Percentiles rank a stretch among this genome's conserved stretches.
phyloP scores from a whole-genome alignment of 306 rosid species.

The Vigna hirtella region DNA sequence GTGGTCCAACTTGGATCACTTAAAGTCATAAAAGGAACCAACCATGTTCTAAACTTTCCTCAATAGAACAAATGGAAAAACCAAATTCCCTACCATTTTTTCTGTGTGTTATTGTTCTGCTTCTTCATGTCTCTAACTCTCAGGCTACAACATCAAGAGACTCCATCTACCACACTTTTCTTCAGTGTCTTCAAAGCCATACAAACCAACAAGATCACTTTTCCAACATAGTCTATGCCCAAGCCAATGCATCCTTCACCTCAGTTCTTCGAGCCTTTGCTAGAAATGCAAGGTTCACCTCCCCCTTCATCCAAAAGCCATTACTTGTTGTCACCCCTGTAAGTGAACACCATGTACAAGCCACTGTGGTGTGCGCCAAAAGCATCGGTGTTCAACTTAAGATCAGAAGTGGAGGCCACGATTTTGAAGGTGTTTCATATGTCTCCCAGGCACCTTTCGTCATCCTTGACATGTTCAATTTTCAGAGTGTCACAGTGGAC shows the following conservation, averaged over 20 bases:
- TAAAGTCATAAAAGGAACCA: neutral
- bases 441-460: constrained; percentile 50
- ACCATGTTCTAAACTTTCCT: constrained; percentile 2
- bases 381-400: constrained; percentile 50
- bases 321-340: constrained; percentile 54
- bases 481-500: constrained; percentile 50
- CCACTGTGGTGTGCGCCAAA: constrained; percentile 49
- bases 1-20: constrained; percentile 19
- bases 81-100: neutral
- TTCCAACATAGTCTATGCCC: constrained; percentile 46
- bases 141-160: constrained; percentile 21
- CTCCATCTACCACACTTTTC: constrained; percentile 39
- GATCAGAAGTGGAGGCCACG: constrained; percentile 78
- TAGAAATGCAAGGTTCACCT: constrained; percentile 55
- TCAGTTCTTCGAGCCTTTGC: constrained; percentile 47
- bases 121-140: constrained; percentile 42
- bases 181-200: constrained; percentile 51
- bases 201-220: constrained; percentile 38
- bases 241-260: constrained; percentile 48
- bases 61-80: constrained; percentile 37
- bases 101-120: constrained; percentile 31
- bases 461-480: constrained; percentile 62
- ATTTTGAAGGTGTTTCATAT: constrained; percentile 71
- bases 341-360: constrained; percentile 52
- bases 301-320: constrained; percentile 51